Conservation (phyloP, 1,139 yeast species). For the Entelexis paramagnoliae region DNA sequence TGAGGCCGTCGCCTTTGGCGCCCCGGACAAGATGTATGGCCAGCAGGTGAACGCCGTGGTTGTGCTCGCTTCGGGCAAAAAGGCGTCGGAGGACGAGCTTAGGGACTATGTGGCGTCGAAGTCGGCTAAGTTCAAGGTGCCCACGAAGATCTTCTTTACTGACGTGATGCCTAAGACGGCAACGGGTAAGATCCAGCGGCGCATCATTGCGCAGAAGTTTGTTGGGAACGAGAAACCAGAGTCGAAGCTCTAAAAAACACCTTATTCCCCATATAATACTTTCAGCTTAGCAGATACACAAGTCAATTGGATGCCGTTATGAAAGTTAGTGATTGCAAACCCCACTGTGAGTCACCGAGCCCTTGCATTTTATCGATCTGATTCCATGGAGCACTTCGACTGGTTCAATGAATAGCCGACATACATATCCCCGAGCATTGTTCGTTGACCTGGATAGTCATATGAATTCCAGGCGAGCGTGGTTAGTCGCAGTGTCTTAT, state of each 20-base stretch:
- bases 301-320: no score
- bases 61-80: slow-evolving; percentile 39
- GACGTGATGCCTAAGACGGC: slow-evolving; percentile 58
- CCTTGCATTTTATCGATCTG: no score
- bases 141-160: slow-evolving; percentile 46
- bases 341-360: no score
- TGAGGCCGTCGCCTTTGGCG: slow-evolving; percentile 62
- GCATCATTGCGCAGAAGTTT: slow-evolving; percentile 43
- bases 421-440: no score
- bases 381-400: no score
- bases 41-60: slow-evolving; percentile 58
- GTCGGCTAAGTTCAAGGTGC: slow-evolving; percentile 49
- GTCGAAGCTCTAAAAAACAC: slow-evolving; percentile 15
- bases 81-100: slow-evolving; percentile 38
- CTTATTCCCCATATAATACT: no score
- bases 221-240: slow-evolving; percentile 18
- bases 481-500: no score
- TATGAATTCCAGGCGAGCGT: no score
- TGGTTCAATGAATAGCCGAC: no score
- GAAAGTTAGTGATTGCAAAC: no score
- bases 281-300: no score
- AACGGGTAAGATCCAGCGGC: slow-evolving; percentile 59
- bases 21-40: slow-evolving; percentile 52
- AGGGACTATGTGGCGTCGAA: slow-evolving; percentile 37
- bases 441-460: no score